phyloP scores from a whole-genome alignment of 768 basidiomycete genomes.

The Pholiota microspora region DNA sequence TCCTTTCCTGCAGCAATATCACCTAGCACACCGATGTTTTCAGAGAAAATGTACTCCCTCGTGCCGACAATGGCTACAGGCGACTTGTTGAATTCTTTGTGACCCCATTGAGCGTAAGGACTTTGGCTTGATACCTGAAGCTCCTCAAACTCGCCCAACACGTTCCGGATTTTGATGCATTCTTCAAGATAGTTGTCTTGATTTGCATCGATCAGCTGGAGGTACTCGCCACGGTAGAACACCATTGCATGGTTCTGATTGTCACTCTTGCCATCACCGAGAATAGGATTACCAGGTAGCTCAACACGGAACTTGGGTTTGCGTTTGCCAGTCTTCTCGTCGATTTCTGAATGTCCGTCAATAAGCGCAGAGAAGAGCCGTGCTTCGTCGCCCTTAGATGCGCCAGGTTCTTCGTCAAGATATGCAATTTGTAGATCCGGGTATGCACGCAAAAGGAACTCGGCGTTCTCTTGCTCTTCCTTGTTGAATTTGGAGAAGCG shows the following conservation, averaged over 20 bases:
- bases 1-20: slow-evolving; percentile 99
- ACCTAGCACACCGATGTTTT: slow-evolving; percentile 98
- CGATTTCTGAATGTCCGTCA: slow-evolving; percentile 95
- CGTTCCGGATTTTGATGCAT: slow-evolving; percentile 97
- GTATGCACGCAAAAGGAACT: slow-evolving; percentile 96
- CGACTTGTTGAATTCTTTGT: slow-evolving; percentile 85
- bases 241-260: slow-evolving; percentile 99
- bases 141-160: slow-evolving; percentile 97
- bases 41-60: slow-evolving; percentile 99
- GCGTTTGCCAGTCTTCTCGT: slow-evolving; percentile 83
- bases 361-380: slow-evolving; percentile 90
- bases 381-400: slow-evolving; percentile 86
- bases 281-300: slow-evolving; percentile 96
- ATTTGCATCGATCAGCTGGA: slow-evolving; percentile 99
- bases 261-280: slow-evolving; percentile 98
- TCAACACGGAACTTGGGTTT: slow-evolving; percentile 98
- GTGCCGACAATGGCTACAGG: slow-evolving; percentile 98
- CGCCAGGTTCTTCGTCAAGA: slow-evolving; percentile 92
- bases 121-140: slow-evolving; percentile 88
- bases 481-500: slow-evolving; percentile 99
- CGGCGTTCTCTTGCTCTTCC: slow-evolving; percentile 97
- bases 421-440: slow-evolving; percentile 98
- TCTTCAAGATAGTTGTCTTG: slow-evolving; percentile 99
- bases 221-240: slow-evolving; percentile 98
- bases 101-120: slow-evolving; percentile 95